These are phyloP conservation scores for Ceraceosorus guamensis DNA, from an alignment of 1,284 basidiomycete species.

Conservation along the genomic window DNA sequence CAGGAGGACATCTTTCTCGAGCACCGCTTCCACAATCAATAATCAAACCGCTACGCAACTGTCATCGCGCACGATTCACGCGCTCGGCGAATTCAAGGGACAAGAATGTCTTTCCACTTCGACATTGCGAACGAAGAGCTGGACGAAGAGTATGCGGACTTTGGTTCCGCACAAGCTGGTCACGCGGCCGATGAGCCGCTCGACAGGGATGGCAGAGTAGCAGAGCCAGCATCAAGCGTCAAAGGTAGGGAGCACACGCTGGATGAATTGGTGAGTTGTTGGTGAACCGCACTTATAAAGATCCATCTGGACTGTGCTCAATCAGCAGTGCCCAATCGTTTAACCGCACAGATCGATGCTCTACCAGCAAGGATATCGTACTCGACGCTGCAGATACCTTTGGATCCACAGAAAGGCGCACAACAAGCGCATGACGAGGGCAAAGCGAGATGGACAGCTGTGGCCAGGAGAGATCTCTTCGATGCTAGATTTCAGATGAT, in stretches of 20 bases:
- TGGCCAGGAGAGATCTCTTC: conserved; percentile 79
- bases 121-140: neutral
- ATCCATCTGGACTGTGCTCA: neutral
- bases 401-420: conserved; percentile 5
- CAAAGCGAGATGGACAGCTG: conserved; percentile 52
- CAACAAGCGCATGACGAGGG: neutral
- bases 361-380: conserved; percentile 45
- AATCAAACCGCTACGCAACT: too few relatives aligned
- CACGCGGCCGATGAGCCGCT: neutral
- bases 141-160: too few relatives aligned
- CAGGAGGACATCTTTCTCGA: too few relatives aligned
- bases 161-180: too few relatives aligned
- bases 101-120: neutral
- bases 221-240: neutral
- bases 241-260: neutral
- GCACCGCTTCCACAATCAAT: too few relatives aligned
- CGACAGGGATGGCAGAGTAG: neutral
- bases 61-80: too few relatives aligned
- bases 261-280: neutral
- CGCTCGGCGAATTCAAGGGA: too few relatives aligned
- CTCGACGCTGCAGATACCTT: conserved; percentile 31
- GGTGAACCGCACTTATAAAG: neutral
- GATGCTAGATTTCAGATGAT: conserved; percentile 82
- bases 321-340: too few relatives aligned
- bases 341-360: conserved; percentile 1